Conservation (phyloP, 768 basidiomycete genomes). For the Gymnopilus junonius region DNA sequence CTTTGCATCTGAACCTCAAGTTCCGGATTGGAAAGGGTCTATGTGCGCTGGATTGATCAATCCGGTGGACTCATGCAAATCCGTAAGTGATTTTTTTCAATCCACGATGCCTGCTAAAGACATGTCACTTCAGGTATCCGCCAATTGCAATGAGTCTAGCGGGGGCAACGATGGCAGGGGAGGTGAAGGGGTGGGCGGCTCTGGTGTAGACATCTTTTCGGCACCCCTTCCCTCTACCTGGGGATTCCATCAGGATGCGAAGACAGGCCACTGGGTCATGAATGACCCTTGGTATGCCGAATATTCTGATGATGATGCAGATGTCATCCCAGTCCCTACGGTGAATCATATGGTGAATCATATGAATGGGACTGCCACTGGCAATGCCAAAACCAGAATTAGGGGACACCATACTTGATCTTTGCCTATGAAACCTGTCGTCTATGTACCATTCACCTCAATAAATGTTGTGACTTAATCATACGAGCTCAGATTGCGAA, state of each 20-base stretch:
- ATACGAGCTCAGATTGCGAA: neutral
- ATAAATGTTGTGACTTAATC: neutral
- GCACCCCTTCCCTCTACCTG: neutral
- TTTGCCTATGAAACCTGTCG: neutral
- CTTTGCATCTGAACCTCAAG: neutral
- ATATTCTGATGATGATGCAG: neutral
- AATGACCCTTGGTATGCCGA: neutral
- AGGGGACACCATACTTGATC: neutral
- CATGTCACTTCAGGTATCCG: neutral
- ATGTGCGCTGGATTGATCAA: neutral
- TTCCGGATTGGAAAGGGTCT: neutral
- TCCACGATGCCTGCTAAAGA: neutral
- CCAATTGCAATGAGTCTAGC: neutral
- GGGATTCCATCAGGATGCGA: neutral
- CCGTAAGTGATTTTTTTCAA: neutral
- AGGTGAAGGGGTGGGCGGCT: neutral
- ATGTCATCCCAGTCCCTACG: neutral
- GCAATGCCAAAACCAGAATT: neutral
- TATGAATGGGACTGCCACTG: neutral
- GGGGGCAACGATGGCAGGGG: no score
- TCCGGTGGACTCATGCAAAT: neutral
- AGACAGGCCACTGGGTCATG: neutral
- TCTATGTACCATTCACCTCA: neutral
- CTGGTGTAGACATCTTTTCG: neutral
- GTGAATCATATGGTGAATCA: neutral